A percentile compares a stretch with the other conserved stretches of the same genome.
Conservation (phyloP, 169 alveolate genomes). For the Theileria orientalis region DNA sequence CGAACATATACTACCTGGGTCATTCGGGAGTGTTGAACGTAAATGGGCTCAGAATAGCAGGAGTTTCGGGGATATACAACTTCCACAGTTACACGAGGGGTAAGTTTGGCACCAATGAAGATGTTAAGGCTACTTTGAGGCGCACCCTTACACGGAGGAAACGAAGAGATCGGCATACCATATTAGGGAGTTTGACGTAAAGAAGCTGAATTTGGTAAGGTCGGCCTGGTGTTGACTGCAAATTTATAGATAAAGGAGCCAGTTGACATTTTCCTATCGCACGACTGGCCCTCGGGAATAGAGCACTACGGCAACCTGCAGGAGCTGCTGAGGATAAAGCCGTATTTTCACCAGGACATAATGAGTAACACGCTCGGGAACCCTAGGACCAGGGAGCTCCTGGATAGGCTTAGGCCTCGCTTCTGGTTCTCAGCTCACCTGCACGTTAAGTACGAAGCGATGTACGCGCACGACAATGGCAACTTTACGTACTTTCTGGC, state of each 20-base stretch:
- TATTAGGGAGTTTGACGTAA: constrained; percentile 87
- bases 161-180: constrained; percentile 86
- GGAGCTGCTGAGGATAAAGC: constrained; percentile 77
- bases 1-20: constrained; percentile 95
- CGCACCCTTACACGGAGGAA: constrained; percentile 82
- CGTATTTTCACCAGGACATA: constrained; percentile 66
- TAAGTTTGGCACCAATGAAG: background rate
- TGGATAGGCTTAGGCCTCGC: constrained; percentile 65
- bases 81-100: constrained; percentile 78
- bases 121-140: constrained; percentile 84
- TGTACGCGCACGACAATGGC: constrained; percentile 63
- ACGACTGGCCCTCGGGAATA: constrained; percentile 96
- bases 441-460: constrained; percentile 71
- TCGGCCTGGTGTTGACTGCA: background rate
- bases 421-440: constrained; percentile 76
- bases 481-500: constrained; percentile 52
- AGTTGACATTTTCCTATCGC: constrained; percentile 90
- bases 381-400: constrained; percentile 66
- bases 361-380: constrained; percentile 60
- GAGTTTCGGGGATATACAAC: constrained; percentile 93
- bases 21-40: constrained; percentile 88
- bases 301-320: constrained; percentile 80
- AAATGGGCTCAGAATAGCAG: constrained; percentile 89
- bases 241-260: constrained; percentile 66
- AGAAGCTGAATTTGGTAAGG: constrained; percentile 75